These are phyloP conservation scores for Penicillium coffeae DNA, from an alignment of 495 filamentous ascomycete genomes.

Conservation along the genomic window DNA sequence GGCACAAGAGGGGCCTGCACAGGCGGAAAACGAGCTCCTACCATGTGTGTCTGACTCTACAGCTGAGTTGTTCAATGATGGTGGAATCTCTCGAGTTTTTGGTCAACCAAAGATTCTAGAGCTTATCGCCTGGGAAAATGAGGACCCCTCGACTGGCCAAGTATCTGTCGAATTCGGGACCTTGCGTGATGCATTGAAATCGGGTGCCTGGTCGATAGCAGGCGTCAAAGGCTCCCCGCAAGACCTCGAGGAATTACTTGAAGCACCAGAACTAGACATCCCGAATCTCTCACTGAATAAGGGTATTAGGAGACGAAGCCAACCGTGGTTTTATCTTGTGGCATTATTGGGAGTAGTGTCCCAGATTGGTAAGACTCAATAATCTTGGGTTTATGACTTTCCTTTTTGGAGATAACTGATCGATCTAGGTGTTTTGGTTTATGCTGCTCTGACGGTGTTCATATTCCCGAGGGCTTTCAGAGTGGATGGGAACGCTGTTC, in stretches of 20 bases:
- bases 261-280: constrained; percentile 31
- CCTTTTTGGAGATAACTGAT: no score
- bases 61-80: constrained; percentile 42
- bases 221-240: neutral
- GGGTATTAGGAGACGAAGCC: constrained; percentile 31
- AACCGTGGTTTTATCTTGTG: constrained; percentile 33
- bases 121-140: constrained; percentile 34
- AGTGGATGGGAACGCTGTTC: constrained; percentile 25
- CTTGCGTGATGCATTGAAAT: constrained; percentile 23
- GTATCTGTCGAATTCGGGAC: constrained; percentile 23
- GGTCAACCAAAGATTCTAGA: constrained; percentile 40
- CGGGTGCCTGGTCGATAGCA: constrained; percentile 22
- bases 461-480: constrained; percentile 26
- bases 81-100: constrained; percentile 38
- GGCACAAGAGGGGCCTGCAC: constrained; percentile 40
- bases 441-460: constrained; percentile 33
- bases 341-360: constrained; percentile 26
- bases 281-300: constrained; percentile 49
- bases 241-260: neutral
- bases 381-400: no score
- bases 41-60: constrained; percentile 42
- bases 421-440: constrained; percentile 35
- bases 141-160: constrained; percentile 11
- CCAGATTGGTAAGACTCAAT: constrained; percentile 28
- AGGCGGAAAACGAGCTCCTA: constrained; percentile 38